Base-by-base conservation (phyloP, 257 asterid species). In the Craterostigma plantagineum region DNA sequence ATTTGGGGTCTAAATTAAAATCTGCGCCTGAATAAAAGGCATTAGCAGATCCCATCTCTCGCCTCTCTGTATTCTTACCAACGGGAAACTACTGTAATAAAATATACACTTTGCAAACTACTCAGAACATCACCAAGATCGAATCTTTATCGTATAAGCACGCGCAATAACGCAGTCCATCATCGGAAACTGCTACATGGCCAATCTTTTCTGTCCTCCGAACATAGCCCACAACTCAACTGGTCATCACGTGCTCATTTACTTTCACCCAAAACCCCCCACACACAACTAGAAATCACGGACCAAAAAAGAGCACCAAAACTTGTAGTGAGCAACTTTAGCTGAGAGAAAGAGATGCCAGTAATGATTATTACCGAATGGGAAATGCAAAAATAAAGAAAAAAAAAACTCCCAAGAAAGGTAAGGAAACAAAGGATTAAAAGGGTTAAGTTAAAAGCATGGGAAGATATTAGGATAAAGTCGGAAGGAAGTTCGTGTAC, bases 1-100 rank as follows among this genome's bases (percentile, higher is more conserved):
- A 81, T 50, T 74, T 77, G 43, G 72, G 55, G 53, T 81, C 94
- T 59, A 81, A 56, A 57, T 58, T 69, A 52, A 81, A 61, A 55
- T 71, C 93, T 46, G 48, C 62, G 8, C 46, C 78, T 9, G 83
- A 48, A 60, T 74, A 71, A 48, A 67, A 81, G 52, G 72, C 80
- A 57, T 70, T 74, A 13, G 58, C 69, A 67, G 85, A 75, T 73
- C 87, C 94, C 94, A 77, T 81, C 56, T 27, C 30, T 17, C 16
- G 7, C 50, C 45, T 50, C 14, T 37, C 30, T 2, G 6, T 23
- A 23, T 2, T 23, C n/a, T 23, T 6, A 2, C 30, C 2, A 23
- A 23, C 2, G 30, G 4, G 30, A 23, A 23, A 6, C 30, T 23
- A 23, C 30, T 23, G 30, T 23, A 23, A 23, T 23, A 23, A 23